Evolutionary conservation across 257 asterid genomes (phyloP), one percentile per base, ranked within the genome.

Genomic region (Nyctanthes arbortristis): DNA sequence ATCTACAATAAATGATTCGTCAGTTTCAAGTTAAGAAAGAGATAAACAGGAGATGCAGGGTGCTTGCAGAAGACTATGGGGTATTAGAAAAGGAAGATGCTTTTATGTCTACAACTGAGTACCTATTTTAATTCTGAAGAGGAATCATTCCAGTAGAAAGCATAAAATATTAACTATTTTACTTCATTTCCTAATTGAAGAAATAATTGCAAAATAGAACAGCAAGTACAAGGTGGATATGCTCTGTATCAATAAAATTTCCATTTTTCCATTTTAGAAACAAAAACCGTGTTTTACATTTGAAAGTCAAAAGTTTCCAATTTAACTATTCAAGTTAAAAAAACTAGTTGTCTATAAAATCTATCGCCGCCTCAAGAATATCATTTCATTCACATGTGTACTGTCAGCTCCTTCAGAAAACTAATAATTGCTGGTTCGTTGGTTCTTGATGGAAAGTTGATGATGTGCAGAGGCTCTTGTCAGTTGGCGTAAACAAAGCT

Each of bases 341-440:
- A 61, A 34, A 43, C 66, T 28, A 61, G 66, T 28, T 27, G 32
- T 34, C 4, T 20, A 10, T 14, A 33, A 33, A 13, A 5, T 14
- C 13, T 10, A 35, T 33, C 16, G 13, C 32, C 18, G 14, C 20
- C 39, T 28, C n/a, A n/a, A n/a, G n/a, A n/a, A 3, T 37, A 16
- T 45, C 7, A 5, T 45, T 28, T n/a, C 2, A 65, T 27, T 61
- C 29, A 29, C 47, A 28, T 39, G 37, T 39, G 4, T 14, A 64
- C 2, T 49, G 13, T n/a, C 10, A 35, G 13, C 30, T 43, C 4
- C 5, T 29, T 69, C 73, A 66, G 52, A 9, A 43, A 5, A 67
- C 74, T 30, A 72, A 70, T 32, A 67, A 25, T 20, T 72, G 57
- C 9, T 56, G 49, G 36, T 77, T 67, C 45, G 29, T 66, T 43